A percentile compares a stretch with the other conserved stretches of the same genome.
Conservation (phyloP, 192 early-diverging fungal species). For the Kappamyces sp. region DNA sequence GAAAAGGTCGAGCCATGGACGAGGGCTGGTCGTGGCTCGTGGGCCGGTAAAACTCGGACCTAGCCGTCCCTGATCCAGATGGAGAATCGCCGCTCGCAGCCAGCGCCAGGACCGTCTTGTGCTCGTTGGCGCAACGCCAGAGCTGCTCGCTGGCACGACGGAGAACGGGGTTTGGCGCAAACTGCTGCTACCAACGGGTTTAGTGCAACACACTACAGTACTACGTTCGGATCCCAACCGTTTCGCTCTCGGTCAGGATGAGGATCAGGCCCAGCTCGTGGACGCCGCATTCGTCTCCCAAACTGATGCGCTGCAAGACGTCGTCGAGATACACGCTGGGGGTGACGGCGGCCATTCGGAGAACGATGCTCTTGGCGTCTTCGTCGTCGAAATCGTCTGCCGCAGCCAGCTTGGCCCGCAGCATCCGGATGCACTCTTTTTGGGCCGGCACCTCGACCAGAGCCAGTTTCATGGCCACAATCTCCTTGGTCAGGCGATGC, state of each 20-base stretch:
- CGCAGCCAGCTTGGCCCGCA: slow-evolving; percentile 20
- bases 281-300: slow-evolving; percentile 34
- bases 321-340: slow-evolving; percentile 45
- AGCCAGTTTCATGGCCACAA: slow-evolving; percentile 40
- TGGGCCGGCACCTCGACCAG: slow-evolving; percentile 38
- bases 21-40: too few species aligned
- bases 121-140: not conserved
- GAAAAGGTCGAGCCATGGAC: too few species aligned
- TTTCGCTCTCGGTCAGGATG: slow-evolving; percentile 36
- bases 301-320: slow-evolving; percentile 36
- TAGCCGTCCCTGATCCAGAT: too few species aligned
- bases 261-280: slow-evolving; percentile 40
- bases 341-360: slow-evolving; percentile 38
- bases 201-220: too few species aligned
- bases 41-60: too few species aligned
- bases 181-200: too few species aligned
- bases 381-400: slow-evolving; percentile 19
- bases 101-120: not conserved
- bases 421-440: slow-evolving; percentile 33
- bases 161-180: too few species aligned
- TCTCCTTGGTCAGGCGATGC: slow-evolving; percentile 40
- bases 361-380: slow-evolving; percentile 31
- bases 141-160: too few species aligned
- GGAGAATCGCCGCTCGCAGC: too few species aligned
- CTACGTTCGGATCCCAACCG: slow-evolving; percentile 21